These are phyloP conservation scores for Hypoxylon intermedium DNA, from an alignment of 495 filamentous ascomycete genomes.

Conservation along the genomic window DNA sequence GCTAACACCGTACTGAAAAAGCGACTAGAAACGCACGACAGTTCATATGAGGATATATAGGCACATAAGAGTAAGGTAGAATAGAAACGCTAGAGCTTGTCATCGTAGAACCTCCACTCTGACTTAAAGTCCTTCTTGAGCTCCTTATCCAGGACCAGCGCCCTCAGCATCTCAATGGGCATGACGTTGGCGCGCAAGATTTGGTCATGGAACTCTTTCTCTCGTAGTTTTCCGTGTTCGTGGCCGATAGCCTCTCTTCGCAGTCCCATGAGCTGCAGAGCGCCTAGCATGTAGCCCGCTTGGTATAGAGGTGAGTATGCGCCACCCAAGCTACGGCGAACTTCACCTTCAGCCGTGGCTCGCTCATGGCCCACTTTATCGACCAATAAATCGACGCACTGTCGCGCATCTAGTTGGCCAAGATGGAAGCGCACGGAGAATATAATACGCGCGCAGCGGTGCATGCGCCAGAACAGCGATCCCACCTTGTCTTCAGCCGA, in stretches of 20 bases:
- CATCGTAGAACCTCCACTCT: constrained; percentile 43
- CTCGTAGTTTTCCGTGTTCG: constrained; percentile 38
- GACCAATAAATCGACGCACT: constrained; percentile 59
- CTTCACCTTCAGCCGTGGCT: constrained; percentile 63
- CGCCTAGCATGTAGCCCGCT: constrained; percentile 61
- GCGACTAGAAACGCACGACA: not conserved
- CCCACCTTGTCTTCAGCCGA: constrained; percentile 57
- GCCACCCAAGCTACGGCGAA: constrained; percentile 55
- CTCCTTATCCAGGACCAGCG: constrained; percentile 48
- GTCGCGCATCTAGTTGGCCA: constrained; percentile 50
- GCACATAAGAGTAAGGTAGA: not conserved
- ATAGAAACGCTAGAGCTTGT: constrained; percentile 8
- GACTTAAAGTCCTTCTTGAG: constrained; percentile 43
- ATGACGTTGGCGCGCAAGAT: constrained; percentile 55
- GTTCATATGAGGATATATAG: not conserved
- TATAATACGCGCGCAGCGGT: constrained; percentile 60
- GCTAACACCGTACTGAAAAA: too few species aligned
- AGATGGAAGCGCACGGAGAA: constrained; percentile 62
- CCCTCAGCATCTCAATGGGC: constrained; percentile 61
- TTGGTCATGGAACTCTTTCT: constrained; percentile 59
- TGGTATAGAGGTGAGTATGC: constrained; percentile 60
- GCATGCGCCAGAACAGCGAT: constrained; percentile 62
- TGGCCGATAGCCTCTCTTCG: constrained; percentile 45
- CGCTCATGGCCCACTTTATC: constrained; percentile 58
- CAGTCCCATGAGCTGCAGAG: constrained; percentile 54